Percentiles rank a stretch among this genome's conserved stretches.
phyloP scores from a whole-genome alignment of 495 filamentous ascomycete species.

The Tricharina praecox region DNA sequence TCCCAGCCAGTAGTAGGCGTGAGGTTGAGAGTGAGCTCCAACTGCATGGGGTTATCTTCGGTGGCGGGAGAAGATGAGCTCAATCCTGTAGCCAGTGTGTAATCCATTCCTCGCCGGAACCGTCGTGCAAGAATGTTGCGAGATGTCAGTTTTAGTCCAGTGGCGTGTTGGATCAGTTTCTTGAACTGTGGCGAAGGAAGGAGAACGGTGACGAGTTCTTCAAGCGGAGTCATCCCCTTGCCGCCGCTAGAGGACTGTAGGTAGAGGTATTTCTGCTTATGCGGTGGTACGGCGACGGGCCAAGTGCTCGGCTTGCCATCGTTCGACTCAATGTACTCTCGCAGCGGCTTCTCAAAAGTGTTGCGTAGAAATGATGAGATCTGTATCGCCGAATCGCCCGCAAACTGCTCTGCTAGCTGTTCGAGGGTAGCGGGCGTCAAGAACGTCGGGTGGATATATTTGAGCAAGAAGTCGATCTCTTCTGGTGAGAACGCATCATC shows the following conservation, averaged over 20 bases:
- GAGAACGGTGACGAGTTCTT: slow-evolving; percentile 58
- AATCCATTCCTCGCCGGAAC: slow-evolving; percentile 76
- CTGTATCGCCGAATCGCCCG: slow-evolving; percentile 63
- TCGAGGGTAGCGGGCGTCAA: slow-evolving; percentile 89
- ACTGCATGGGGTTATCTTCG: not conserved
- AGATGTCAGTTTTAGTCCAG: slow-evolving; percentile 46
- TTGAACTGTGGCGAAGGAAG: slow-evolving; percentile 75
- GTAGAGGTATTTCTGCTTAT: slow-evolving; percentile 89
- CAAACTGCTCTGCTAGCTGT: slow-evolving; percentile 58
- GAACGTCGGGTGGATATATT: slow-evolving; percentile 77
- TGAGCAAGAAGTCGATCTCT: slow-evolving; percentile 72
- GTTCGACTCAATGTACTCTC: slow-evolving; percentile 47
- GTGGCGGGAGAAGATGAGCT: not conserved
- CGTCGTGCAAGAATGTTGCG: slow-evolving; percentile 57
- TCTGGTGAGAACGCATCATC: slow-evolving; percentile 42
- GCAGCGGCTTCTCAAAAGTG: slow-evolving; percentile 54
- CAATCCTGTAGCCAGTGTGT: slow-evolving; percentile 62
- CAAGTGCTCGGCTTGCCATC: slow-evolving; percentile 39
- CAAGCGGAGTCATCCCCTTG: slow-evolving; percentile 36
- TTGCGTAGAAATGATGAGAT: slow-evolving; percentile 58
- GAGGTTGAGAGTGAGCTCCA: not conserved
- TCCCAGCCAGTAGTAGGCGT: slow-evolving; percentile 1
- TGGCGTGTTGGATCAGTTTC: slow-evolving; percentile 73
- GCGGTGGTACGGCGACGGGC: slow-evolving; percentile 70
- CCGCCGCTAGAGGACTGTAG: slow-evolving; percentile 34